Percentiles rank a stretch among this genome's conserved stretches.
These are phyloP conservation scores for Pichia sp. DNA, from an alignment of 1,139 yeast genomes.

Conservation along the genomic window DNA sequence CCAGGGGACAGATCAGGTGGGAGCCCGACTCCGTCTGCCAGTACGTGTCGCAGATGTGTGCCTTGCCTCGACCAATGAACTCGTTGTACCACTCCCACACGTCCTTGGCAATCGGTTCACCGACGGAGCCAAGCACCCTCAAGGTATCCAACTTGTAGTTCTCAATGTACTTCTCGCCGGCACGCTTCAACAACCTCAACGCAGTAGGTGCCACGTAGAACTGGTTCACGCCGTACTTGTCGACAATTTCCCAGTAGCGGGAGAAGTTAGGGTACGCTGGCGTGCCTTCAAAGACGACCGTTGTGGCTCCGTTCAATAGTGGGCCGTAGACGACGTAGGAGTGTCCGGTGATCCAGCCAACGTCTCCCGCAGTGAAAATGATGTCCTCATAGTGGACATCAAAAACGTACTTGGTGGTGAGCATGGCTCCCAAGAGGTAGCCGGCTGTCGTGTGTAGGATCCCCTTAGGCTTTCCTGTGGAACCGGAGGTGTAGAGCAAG, in stretches of 20 bases:
- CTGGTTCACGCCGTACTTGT: slow-evolving; percentile 70
- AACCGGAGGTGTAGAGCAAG: slow-evolving; percentile 63
- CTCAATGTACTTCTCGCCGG: slow-evolving; percentile 66
- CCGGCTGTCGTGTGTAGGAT: slow-evolving; percentile 77
- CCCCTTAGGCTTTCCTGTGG: slow-evolving; percentile 69
- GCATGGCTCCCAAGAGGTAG: slow-evolving; percentile 63
- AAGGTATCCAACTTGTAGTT: slow-evolving; percentile 60
- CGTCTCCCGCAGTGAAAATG: slow-evolving; percentile 80
- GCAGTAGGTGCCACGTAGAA: slow-evolving; percentile 92
- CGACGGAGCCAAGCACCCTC: slow-evolving; percentile 79
- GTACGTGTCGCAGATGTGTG: slow-evolving; percentile 74
- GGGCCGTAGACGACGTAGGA: slow-evolving; percentile 83
- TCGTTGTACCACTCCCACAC: slow-evolving; percentile 92
- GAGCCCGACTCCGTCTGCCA: slow-evolving; percentile 89
- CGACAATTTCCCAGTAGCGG: slow-evolving; percentile 81
- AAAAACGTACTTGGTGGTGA: slow-evolving; percentile 70
- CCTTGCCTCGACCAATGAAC: slow-evolving; percentile 67
- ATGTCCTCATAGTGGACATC: slow-evolving; percentile 71
- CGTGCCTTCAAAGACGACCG: slow-evolving; percentile 81
- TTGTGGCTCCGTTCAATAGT: slow-evolving; percentile 69
- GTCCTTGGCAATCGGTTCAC: slow-evolving; percentile 90
- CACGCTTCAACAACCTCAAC: slow-evolving; percentile 73
- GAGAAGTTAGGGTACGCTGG: slow-evolving; percentile 80
- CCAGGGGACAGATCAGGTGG: slow-evolving; percentile 66
- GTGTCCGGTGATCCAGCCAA: slow-evolving; percentile 90